Evolutionary conservation across 108 stramenopile species (phyloP).

Genomic region (Cylindrotheca fusiformis): DNA sequence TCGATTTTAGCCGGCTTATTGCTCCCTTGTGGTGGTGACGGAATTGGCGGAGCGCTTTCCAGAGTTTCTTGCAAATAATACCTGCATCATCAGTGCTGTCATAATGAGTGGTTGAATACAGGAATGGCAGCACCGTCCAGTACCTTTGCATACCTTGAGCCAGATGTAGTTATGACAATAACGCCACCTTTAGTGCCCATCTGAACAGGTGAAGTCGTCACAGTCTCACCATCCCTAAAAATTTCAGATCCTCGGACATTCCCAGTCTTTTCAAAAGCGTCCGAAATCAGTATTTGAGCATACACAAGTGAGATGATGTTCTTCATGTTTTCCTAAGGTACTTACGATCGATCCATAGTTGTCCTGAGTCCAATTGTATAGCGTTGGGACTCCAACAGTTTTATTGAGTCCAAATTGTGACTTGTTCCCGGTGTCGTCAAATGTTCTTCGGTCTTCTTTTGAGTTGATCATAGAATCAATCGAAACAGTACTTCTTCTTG

Average conservation of each 20-base stretch:
- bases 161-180: conserved; percentile 44
- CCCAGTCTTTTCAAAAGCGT: no score
- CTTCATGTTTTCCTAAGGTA: no score
- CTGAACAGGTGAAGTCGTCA: conserved; percentile 11
- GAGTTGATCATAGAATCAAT: not conserved
- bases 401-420: not conserved
- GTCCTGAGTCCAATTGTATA: conserved; percentile 52
- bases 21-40: no score
- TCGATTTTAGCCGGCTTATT: no score
- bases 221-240: conserved; percentile 22
- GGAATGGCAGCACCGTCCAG: no score
- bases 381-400: conserved; percentile 41
- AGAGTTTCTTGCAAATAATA: no score
- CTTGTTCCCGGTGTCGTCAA: not conserved
- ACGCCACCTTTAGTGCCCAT: conserved; percentile 23
- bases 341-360: conserved; percentile 50
- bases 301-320: no score
- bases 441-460: not conserved
- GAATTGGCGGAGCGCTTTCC: no score
- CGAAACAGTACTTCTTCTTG: not conserved
- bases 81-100: no score
- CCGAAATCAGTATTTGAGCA: no score
- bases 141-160: conserved; percentile 40
- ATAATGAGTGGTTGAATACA: no score
- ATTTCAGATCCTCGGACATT: conserved; percentile 39